Conservation (phyloP, 2,329 filamentous ascomycete species). For the Penicillium sp. region DNA sequence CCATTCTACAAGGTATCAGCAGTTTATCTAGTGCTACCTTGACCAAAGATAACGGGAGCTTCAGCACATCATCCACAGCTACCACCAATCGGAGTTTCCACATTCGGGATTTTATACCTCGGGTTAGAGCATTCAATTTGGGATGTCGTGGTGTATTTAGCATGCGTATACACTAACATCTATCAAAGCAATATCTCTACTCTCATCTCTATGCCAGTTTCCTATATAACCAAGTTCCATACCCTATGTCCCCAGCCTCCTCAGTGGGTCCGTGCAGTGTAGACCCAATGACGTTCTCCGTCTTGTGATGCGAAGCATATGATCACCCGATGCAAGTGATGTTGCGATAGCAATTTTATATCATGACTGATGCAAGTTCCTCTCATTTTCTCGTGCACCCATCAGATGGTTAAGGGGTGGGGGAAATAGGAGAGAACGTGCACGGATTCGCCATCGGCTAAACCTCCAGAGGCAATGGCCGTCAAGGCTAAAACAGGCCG, state of each 20-base stretch:
- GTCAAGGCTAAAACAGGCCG: not conserved
- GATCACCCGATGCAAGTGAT: constrained; percentile 15
- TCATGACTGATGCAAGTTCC: not conserved
- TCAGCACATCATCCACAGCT: constrained; percentile 9
- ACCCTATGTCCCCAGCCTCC: not conserved
- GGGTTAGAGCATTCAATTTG: not conserved
- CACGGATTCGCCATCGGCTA: not conserved
- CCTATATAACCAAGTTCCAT: not conserved
- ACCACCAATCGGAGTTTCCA: constrained; percentile 14
- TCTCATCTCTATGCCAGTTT: not conserved
- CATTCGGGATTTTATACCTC: not conserved
- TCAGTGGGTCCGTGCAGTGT: constrained; percentile 13
- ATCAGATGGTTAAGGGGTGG: not conserved
- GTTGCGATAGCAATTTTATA: not conserved
- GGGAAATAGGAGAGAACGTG: not conserved
- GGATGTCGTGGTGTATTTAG: not conserved
- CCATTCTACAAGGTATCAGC: not conserved
- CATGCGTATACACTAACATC: too few relatives aligned
- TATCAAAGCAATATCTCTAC: too few relatives aligned
- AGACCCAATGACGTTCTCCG: constrained; percentile 12
- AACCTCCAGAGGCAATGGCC: not conserved
- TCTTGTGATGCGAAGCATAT: constrained; percentile 12
- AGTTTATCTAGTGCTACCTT: not conserved
- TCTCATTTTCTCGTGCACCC: not conserved
- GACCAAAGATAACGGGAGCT: not conserved